Conservation (phyloP, 306 rosid genomes). For the Herpetospermum pedunculosum region DNA sequence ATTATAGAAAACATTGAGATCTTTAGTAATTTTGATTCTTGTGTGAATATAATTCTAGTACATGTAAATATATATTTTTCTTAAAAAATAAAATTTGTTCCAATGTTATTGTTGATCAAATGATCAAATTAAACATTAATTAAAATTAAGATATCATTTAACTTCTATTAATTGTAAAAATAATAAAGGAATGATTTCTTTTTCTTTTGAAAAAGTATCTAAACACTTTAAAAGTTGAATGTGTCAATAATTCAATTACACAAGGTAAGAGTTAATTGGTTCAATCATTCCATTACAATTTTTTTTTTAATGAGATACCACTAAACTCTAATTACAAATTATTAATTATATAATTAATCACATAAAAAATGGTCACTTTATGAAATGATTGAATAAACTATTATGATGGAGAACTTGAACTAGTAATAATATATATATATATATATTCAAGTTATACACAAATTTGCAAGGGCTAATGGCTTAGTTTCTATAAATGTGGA, state of each 20-base stretch:
- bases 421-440: neutral
- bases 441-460: no score
- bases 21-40: no score
- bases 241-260: no score
- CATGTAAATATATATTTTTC: neutral
- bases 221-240: no score
- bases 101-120: neutral
- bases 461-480: neutral
- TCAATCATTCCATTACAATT: no score
- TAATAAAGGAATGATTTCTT: no score
- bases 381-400: neutral
- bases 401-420: neutral
- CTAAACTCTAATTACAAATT: neutral
- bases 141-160: no score
- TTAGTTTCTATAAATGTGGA: neutral
- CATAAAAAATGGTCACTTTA: neutral
- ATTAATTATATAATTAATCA: neutral
- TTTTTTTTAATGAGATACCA: no score
- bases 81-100: no score
- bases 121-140: neutral
- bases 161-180: neutral
- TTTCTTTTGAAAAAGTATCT: no score
- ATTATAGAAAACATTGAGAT: neutral
- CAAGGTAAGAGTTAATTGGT: no score
- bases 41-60: neutral